These are phyloP conservation scores for Aspergillus candidus DNA, from an alignment of 2,329 filamentous ascomycete genomes.

Conservation along the genomic window DNA sequence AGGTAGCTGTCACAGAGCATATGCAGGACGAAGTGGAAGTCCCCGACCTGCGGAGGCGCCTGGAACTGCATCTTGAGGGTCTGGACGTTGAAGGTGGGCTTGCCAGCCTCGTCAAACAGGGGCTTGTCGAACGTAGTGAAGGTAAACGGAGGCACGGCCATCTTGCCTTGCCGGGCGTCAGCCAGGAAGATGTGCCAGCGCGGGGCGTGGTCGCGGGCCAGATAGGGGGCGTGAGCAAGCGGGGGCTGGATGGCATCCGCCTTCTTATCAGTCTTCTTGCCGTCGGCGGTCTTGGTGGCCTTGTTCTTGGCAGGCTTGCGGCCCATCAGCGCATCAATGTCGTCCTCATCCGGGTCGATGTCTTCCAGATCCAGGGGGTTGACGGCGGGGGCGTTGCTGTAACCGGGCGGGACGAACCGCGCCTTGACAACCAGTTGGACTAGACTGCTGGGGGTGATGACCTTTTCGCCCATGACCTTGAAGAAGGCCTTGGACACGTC, in stretches of 20 bases:
- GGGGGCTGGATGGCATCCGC: slow-evolving; percentile 66
- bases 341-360: slow-evolving; percentile 85
- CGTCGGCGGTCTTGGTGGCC: slow-evolving; percentile 52
- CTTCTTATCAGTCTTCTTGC: slow-evolving; percentile 52
- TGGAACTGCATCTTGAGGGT: slow-evolving; percentile 97
- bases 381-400: slow-evolving; percentile 65
- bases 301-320: slow-evolving; percentile 61
- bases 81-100: slow-evolving; percentile 90
- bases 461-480: slow-evolving; percentile 93
- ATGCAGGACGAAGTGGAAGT: slow-evolving; percentile 93
- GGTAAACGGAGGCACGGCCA: slow-evolving; percentile 94
- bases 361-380: slow-evolving; percentile 79
- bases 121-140: slow-evolving; percentile 89
- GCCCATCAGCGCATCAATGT: slow-evolving; percentile 76
- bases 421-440: slow-evolving; percentile 94
- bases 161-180: slow-evolving; percentile 89
- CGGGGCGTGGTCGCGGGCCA: slow-evolving; percentile 80
- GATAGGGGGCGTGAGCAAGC: slow-evolving; percentile 85
- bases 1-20: slow-evolving; percentile 92
- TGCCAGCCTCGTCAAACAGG: slow-evolving; percentile 70
- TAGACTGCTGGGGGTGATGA: slow-evolving; percentile 84
- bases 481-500: slow-evolving; percentile 91
- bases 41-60: slow-evolving; percentile 82
- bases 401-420: slow-evolving; percentile 84
- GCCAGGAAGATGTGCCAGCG: slow-evolving; percentile 93